Evolutionary conservation across 169 alveolate species (phyloP), one percentile per base, ranked within the genome.

Genomic region (Plasmodium chabaudi): DNA sequence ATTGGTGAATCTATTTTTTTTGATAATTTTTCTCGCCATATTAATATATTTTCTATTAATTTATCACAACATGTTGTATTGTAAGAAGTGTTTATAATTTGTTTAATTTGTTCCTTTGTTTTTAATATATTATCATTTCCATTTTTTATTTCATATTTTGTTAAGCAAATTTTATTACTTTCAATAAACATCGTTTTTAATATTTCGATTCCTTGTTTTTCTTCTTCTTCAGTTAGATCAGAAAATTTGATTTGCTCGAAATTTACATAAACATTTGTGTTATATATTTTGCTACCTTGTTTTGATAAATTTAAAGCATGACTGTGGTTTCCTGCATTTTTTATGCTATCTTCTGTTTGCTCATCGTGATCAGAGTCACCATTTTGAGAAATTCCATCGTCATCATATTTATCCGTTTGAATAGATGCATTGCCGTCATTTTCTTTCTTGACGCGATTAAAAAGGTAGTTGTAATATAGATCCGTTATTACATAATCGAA

Each of bases 401-500:
- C 39, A 9, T 42, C 59, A 13, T 49, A 61, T 6, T 25, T 13
- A 17, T 53, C 34, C 4, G 15, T 10, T 6, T 25, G 15, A 2
- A 19, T 67, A 17, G 17, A 5, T 55, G n/a, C 10, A 15, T 34
- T 15, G 5, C 9, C 23, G 0, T 4, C 9, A 42, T 57, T 23
- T 10, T 9, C 44, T 15, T 53, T 15, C 34, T 53, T 47, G 12
- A 34, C 56, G 1, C 53, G 59, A 39, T 55, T 71, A 84, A 68
- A 67, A 42, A 69, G 19, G 27, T 21, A 84, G 17, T 84, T 84
- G 57, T 34, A 65, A 61, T 89, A 88, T 47, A 92, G 56, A 23
- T 86, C 92, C 27, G 73, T 88, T 92, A 94, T 95, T 75, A 96
- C 72, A 27, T 82, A 92, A 88, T 97, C 99, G 69, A 96, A 96